Base-by-base conservation (phyloP, 352 stramenopile species). In the Phytopythium mirpurense region DNA sequence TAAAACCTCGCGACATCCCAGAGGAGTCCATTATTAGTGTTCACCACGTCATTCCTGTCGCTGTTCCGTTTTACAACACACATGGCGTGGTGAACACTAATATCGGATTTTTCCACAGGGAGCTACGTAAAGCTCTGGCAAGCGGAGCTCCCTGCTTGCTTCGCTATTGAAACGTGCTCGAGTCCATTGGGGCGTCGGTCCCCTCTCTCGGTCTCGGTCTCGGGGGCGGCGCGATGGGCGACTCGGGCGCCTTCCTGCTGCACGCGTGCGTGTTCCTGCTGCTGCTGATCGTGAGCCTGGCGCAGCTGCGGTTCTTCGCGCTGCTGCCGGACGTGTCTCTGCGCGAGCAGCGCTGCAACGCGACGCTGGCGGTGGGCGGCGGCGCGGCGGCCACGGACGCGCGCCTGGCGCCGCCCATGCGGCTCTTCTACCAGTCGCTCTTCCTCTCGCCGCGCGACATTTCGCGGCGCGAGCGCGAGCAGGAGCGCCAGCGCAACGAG, bases 241-340 rank as follows among this genome's bases (percentile, higher is more conserved):
- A 72, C 62, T 67, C 72, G 40, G 62, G 77, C 42, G 68, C 71
- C 46, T 90, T 78, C 68, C 55, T 90, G 37, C 68, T 92, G 56
- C 75, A 72, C 56, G 66, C 70, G 29, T 90, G 82, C 57, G 69
- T 92, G 51, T 62, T 90, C 24, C 72, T 92, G 49, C 63, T 92
- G 56, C 62, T 87, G 49, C 66, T 92, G 14, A 90, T 90, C 55
- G 57, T 74, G 63, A 88, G 63, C 41, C 70, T 92, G 18, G 37
- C 87, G 55, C 82, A 92, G 67, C 54, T 92, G 15, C 46, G 62
- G 8, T 90, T 92, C 73, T 92, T 92, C 60, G 57, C 75, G 49
- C 62, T 89, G 54, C 50, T 92, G 45, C 82, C 82, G 0, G 73
- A 90, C 41, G 73, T 92, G 27, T 50, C 76, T 50, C 56, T 89